These are phyloP conservation scores for Podaxis sp. DNA, from an alignment of 768 basidiomycete species.

Conservation along the genomic window DNA sequence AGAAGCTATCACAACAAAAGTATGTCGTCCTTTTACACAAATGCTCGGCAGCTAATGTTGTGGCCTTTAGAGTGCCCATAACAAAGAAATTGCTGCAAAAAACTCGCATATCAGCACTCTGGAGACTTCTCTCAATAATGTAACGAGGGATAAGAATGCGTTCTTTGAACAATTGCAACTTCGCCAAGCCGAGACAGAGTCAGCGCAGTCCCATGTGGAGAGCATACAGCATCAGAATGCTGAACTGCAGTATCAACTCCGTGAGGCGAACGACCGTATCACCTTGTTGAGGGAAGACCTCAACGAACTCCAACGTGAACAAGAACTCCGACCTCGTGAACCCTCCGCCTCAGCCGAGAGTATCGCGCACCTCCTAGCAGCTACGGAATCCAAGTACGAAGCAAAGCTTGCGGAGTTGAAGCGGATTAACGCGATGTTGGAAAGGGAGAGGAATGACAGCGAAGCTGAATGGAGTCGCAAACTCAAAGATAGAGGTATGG, in stretches of 20 bases:
- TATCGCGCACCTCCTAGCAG: constrained; percentile 69
- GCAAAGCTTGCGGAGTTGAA: constrained; percentile 70
- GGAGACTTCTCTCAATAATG: constrained; percentile 66
- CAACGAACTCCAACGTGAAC: constrained; percentile 59
- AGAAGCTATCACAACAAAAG: constrained; percentile 75
- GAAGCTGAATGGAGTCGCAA: constrained; percentile 91
- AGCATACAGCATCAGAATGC: constrained; percentile 73
- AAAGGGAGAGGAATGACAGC: constrained; percentile 82
- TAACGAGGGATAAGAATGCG: constrained; percentile 72
- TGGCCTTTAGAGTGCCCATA: constrained; percentile 55
- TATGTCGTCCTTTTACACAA: background rate
- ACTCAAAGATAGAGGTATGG: constrained; percentile 72
- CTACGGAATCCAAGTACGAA: constrained; percentile 78
- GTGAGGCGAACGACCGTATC: constrained; percentile 74
- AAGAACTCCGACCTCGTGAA: constrained; percentile 45
- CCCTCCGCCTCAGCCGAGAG: constrained; percentile 58
- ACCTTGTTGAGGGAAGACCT: constrained; percentile 73
- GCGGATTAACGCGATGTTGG: constrained; percentile 57
- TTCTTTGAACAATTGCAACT: constrained; percentile 87
- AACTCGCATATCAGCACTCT: constrained; percentile 65
- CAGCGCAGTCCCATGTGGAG: constrained; percentile 73
- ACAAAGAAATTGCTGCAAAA: constrained; percentile 64
- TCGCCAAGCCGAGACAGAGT: constrained; percentile 89
- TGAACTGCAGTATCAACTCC: constrained; percentile 85
- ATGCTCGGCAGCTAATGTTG: background rate